Evolutionary conservation across 2,329 filamentous ascomycete species (phyloP).

Genomic region (Mycosphaerella arachidis): DNA sequence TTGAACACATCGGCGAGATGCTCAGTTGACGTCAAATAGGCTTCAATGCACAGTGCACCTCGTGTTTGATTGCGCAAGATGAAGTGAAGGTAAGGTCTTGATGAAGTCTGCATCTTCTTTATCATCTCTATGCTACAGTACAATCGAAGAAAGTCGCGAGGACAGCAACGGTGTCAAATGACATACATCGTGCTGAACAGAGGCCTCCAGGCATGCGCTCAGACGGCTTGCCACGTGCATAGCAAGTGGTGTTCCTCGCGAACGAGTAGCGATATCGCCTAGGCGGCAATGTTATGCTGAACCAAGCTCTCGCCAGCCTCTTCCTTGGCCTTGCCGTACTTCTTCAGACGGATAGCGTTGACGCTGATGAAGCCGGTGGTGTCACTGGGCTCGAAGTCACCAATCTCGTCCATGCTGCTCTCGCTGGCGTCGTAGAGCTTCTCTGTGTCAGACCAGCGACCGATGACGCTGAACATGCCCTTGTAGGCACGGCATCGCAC

Average conservation of each 20-base stretch:
- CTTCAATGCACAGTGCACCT: no score
- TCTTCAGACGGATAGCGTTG: conserved; percentile 57
- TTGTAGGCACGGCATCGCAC: conserved; percentile 64
- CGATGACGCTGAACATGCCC: conserved; percentile 59
- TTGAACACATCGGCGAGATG: not conserved
- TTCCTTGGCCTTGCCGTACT: conserved; percentile 38
- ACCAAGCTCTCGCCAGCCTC: conserved; percentile 34
- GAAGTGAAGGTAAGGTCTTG: no score
- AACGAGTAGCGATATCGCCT: not conserved
- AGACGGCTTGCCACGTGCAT: not conserved
- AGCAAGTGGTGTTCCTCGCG: conserved; percentile 3
- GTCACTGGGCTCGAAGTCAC: conserved; percentile 61
- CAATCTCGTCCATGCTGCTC: conserved; percentile 66
- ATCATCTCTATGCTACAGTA: not conserved
- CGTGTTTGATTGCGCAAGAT: no score
- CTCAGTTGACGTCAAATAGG: no score
- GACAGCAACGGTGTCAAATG: conserved; percentile 2
- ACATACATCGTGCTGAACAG: conserved; percentile 4
- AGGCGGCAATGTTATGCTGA: conserved; percentile 9
- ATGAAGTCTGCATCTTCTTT: not conserved
- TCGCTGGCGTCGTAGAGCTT: conserved; percentile 66
- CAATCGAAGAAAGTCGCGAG: not conserved
- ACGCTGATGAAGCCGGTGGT: conserved; percentile 67
- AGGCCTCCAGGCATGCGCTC: not conserved
- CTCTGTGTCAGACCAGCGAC: conserved; percentile 59